Evolutionary conservation across 2,329 filamentous ascomycete genomes (phyloP).

Genomic region (Nothophaeocryptopus gaeumannii): DNA sequence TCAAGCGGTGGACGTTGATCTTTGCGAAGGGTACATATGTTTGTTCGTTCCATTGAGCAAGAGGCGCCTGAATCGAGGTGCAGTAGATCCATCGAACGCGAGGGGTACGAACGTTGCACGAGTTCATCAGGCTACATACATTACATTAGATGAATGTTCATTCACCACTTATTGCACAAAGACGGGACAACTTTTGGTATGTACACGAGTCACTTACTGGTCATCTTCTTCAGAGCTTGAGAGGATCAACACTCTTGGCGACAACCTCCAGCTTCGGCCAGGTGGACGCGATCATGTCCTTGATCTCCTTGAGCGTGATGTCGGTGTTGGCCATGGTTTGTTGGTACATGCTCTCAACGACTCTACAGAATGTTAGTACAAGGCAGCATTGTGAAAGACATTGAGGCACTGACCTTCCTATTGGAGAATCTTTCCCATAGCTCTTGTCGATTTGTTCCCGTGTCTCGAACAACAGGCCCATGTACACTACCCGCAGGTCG

Average conservation of each 20-base stretch:
- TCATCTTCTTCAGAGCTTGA: conserved; percentile 20
- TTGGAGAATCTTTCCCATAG: conserved; percentile 39
- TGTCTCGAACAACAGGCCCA: conserved; percentile 44
- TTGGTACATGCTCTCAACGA: conserved; percentile 24
- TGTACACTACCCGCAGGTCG: conserved; percentile 43
- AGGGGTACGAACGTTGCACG: no score
- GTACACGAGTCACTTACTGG: no score
- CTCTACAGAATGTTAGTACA: conserved; percentile 2
- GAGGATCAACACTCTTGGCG: conserved; percentile 37
- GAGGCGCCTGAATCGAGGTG: no score
- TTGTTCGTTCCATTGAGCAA: no score
- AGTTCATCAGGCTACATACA: neutral
- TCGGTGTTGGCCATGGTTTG: conserved; percentile 25
- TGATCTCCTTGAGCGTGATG: conserved; percentile 18
- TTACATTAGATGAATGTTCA: conserved; percentile 1
- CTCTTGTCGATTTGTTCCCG: conserved; percentile 40
- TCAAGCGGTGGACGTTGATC: no score
- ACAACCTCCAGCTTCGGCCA: conserved; percentile 46
- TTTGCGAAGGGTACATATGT: no score
- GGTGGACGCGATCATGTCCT: conserved; percentile 45
- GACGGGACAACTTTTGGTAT: no score
- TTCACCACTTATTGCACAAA: no score
- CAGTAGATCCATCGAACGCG: no score
- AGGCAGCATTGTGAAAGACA: no score
- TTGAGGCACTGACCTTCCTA: conserved; percentile 23